These are phyloP conservation scores for Hygrophoropsis aurantiaca DNA, from an alignment of 768 basidiomycete species.

Conservation along the genomic window DNA sequence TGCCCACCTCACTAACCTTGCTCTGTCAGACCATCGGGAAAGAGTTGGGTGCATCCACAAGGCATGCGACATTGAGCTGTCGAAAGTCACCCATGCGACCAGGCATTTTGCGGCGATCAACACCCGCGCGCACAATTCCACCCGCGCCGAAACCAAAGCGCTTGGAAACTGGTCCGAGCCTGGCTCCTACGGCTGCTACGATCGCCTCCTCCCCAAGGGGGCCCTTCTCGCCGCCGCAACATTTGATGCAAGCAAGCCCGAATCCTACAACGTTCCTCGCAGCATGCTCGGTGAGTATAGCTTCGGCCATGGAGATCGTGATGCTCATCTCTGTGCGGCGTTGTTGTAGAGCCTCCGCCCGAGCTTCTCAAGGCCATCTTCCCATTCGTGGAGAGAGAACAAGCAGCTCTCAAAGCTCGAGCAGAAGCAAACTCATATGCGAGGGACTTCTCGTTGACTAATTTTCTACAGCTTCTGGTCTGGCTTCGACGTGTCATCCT, in stretches of 20 bases:
- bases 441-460: slow-evolving; percentile 23
- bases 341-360: slow-evolving; percentile 13
- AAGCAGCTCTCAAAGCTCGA: no score
- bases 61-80: slow-evolving; percentile 21
- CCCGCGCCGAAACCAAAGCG: slow-evolving; percentile 24
- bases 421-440: slow-evolving; percentile 5
- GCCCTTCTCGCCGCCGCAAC: slow-evolving; percentile 31
- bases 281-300: slow-evolving; percentile 25
- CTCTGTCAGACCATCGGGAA: slow-evolving; percentile 25
- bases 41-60: slow-evolving; percentile 22
- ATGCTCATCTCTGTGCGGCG: no score
- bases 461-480: slow-evolving; percentile 26
- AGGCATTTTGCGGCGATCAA: slow-evolving; percentile 27
- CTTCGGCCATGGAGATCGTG: no score
- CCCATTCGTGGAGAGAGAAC: slow-evolving; percentile 3
- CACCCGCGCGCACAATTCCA: slow-evolving; percentile 28
- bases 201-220: slow-evolving; percentile 24
- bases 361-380: slow-evolving; percentile 12
- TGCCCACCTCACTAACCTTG: neutral
- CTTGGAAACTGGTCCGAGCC: slow-evolving; percentile 30
- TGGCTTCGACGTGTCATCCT: slow-evolving; percentile 28
- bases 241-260: slow-evolving; percentile 26
- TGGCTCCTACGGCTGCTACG: slow-evolving; percentile 29
- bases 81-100: slow-evolving; percentile 32
- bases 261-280: slow-evolving; percentile 24